Evolutionary conservation across 83 land plant genomes (phyloP).

Genomic region (Larix sibirica): DNA sequence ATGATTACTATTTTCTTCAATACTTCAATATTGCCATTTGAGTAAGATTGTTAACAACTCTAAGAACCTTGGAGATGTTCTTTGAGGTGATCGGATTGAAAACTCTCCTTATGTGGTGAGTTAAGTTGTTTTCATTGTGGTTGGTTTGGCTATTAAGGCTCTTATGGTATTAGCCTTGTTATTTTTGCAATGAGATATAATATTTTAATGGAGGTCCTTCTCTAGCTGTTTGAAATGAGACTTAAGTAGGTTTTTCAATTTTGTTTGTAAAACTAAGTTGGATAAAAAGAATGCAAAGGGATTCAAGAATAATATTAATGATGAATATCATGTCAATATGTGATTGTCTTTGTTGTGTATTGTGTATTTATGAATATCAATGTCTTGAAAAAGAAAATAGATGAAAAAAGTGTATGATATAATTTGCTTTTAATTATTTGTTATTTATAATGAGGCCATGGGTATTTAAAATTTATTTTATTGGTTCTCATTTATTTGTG

Average conservation of each 20-base stretch:
- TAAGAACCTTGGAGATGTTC: slow-evolving; percentile 60
- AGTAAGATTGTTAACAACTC: slow-evolving; percentile 47
- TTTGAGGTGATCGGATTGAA: slow-evolving; percentile 64
- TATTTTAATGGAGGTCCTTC: not conserved
- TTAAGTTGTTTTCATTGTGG: not conserved
- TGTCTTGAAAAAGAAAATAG: not conserved
- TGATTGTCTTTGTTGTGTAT: slow-evolving; percentile 20
- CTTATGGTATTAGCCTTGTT: not conserved
- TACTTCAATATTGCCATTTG: slow-evolving; percentile 39
- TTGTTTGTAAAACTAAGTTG: slow-evolving; percentile 44
- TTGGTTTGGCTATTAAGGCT: slow-evolving; percentile 1
- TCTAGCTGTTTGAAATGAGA: slow-evolving; percentile 77
- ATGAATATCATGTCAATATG: slow-evolving; percentile 89
- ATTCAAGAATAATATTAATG: slow-evolving; percentile 76
- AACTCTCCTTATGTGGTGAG: slow-evolving; percentile 64
- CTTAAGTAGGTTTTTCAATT: slow-evolving; percentile 60
- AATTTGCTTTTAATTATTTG: not conserved
- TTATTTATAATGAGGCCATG: not conserved
- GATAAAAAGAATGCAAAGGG: slow-evolving; percentile 42
- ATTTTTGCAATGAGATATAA: not conserved
- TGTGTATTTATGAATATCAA: not conserved
- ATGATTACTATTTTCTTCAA: slow-evolving; percentile 40
- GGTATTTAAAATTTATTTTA: not conserved
- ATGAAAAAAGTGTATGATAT: not conserved
- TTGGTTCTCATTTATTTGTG: not conserved